These are phyloP conservation scores for Plectosphaerella cucumerina DNA, from an alignment of 2,329 filamentous ascomycete genomes.

Conservation along the genomic window DNA sequence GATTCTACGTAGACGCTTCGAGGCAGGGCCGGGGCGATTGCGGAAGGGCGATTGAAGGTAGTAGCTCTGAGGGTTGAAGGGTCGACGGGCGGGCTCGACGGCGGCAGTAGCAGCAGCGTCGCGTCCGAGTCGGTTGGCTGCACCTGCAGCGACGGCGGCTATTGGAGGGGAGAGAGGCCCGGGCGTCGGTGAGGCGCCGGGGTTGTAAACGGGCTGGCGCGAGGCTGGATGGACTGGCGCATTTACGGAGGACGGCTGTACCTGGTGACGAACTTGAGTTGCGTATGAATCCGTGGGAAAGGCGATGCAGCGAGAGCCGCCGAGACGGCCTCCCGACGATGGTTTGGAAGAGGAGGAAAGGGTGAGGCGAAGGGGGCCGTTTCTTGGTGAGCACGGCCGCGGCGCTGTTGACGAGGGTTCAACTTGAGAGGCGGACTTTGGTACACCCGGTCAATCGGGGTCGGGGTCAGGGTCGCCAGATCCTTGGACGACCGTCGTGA, in stretches of 20 bases:
- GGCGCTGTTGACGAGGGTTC: neutral
- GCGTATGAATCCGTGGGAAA: slow-evolving; percentile 46
- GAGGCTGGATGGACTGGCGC: slow-evolving; percentile 24
- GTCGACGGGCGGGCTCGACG: neutral
- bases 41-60: slow-evolving; percentile 38
- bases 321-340: slow-evolving; percentile 36
- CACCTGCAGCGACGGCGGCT: slow-evolving; percentile 5
- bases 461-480: neutral
- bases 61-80: slow-evolving; percentile 13
- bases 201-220: slow-evolving; percentile 23
- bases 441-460: neutral
- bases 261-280: slow-evolving; percentile 11
- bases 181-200: slow-evolving; percentile 15
- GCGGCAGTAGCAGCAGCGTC: neutral
- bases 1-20: slow-evolving; percentile 32
- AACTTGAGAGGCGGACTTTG: neutral
- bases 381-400: neutral
- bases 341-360: neutral
- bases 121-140: neutral
- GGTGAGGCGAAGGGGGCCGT: neutral
- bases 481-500: neutral
- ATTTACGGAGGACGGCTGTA: slow-evolving; percentile 21
- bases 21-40: slow-evolving; percentile 27
- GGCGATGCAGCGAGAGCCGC: slow-evolving; percentile 37
- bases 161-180: slow-evolving; percentile 5